These are phyloP conservation scores for Somion occarium DNA, from an alignment of 1,284 basidiomycete species.

Conservation along the genomic window DNA sequence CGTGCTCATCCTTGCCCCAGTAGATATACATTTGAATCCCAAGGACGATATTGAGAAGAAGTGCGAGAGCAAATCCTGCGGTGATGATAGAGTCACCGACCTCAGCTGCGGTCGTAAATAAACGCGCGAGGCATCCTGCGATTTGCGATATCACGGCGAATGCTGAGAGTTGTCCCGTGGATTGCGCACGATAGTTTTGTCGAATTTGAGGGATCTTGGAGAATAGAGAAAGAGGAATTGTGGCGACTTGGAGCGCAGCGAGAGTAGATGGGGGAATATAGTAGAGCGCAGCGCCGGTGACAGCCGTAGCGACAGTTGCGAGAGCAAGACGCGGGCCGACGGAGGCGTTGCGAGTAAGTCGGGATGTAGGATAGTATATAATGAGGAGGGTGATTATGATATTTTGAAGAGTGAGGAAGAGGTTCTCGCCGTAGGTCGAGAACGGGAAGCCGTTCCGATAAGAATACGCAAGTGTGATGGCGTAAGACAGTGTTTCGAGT, in stretches of 20 bases:
- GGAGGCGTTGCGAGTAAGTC: conserved; percentile 14
- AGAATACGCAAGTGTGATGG: conserved; percentile 85
- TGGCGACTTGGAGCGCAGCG: conserved; percentile 67
- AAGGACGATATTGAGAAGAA: conserved; percentile 75
- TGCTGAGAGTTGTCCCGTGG: conserved; percentile 87
- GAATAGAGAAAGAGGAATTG: conserved; percentile 81
- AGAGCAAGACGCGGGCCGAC: conserved; percentile 25
- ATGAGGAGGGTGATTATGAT: conserved; percentile 80
- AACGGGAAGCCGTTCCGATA: conserved; percentile 84
- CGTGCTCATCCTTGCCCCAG: conserved; percentile 59
- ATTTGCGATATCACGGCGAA: conserved; percentile 85
- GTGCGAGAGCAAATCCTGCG: conserved; percentile 77
- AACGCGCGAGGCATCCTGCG: conserved; percentile 78
- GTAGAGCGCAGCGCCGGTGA: conserved; percentile 43
- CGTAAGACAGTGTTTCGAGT: conserved; percentile 84
- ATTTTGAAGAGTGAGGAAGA: conserved; percentile 86
- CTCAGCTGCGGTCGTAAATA: conserved; percentile 88
- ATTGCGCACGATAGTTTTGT: conserved; percentile 67
- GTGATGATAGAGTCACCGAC: conserved; percentile 76
- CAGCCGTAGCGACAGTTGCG: conserved; percentile 34
- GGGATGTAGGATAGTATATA: conserved; percentile 48
- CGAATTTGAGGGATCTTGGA: conserved; percentile 87
- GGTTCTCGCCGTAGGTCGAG: conserved; percentile 93
- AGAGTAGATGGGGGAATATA: conserved; percentile 47
- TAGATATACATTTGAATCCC: conserved; percentile 80